Conservation (phyloP, 2,329 filamentous ascomycete genomes). For the Graphilbum fragrans region DNA sequence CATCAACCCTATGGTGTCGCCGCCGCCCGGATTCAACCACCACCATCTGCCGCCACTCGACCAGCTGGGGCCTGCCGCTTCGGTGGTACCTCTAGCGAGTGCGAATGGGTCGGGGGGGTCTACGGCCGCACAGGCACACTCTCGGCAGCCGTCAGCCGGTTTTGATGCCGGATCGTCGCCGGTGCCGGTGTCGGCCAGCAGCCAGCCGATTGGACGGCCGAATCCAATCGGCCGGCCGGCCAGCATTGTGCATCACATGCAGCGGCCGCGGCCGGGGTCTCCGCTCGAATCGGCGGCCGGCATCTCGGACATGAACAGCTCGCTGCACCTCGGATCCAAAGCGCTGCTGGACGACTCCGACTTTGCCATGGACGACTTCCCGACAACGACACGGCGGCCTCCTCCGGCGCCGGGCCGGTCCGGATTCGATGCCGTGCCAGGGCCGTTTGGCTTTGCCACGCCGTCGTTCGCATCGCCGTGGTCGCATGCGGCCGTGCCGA, state of each 20-base stretch:
- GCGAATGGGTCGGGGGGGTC: constrained; percentile 22
- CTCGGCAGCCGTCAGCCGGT: constrained; percentile 61
- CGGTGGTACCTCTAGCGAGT: constrained; percentile 10
- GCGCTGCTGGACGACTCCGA: constrained; percentile 70
- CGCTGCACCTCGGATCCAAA: constrained; percentile 69
- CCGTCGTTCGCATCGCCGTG: constrained; percentile 9
- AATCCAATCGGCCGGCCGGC: constrained; percentile 80
- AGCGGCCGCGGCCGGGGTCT: constrained; percentile 19
- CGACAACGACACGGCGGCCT: constrained; percentile 14
- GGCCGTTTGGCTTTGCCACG: constrained; percentile 5
- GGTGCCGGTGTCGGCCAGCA: constrained; percentile 34
- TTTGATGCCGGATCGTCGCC: constrained; percentile 41
- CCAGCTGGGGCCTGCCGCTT: constrained; percentile 2
- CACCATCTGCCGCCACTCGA: constrained; percentile 25
- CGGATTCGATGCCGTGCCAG: constrained; percentile 9
- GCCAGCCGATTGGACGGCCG: constrained; percentile 71
- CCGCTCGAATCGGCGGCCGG: constrained; percentile 14
- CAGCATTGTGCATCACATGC: constrained; percentile 48
- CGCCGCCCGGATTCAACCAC: constrained; percentile 44
- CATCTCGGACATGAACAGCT: constrained; percentile 54
- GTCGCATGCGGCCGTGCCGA: too few species aligned
- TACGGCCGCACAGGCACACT: constrained; percentile 58
- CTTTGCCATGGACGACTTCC: constrained; percentile 32
- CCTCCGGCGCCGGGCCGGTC: constrained; percentile 5
- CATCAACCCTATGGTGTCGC: constrained; percentile 31